A percentile compares a stretch with the other conserved stretches of the same genome.
phyloP scores from a whole-genome alignment of 371 early-diverging fungal species.

The Lichtheimia ramosa region DNA sequence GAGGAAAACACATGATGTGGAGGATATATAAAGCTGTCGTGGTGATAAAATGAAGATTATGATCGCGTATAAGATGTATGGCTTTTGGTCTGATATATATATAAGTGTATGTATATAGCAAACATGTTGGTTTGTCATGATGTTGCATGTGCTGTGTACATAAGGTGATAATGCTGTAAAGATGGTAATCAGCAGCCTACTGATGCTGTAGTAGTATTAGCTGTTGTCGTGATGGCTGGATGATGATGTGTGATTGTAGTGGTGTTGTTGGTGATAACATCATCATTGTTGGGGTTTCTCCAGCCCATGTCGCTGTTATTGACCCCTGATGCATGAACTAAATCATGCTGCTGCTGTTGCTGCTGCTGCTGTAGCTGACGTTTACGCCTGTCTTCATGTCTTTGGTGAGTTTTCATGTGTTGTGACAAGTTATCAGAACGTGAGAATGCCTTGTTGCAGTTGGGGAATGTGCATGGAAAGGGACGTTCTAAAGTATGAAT shows the following conservation, averaged over 20 bases:
- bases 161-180: neutral
- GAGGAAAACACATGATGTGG: neutral
- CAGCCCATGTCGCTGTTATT: neutral
- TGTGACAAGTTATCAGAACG: constrained; percentile 75
- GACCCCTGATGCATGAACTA: neutral
- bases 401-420: constrained; percentile 62
- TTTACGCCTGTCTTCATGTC: constrained; percentile 36
- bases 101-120: no score
- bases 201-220: no score
- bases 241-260: no score
- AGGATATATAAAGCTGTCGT: no score
- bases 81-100: no score
- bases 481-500: constrained; percentile 83
- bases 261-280: no score
- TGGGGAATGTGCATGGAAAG: constrained; percentile 66
- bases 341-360: constrained; percentile 10
- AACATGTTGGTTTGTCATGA: no score
- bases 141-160: neutral
- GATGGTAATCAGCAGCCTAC: no score
- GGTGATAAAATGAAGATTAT: no score
- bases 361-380: constrained; percentile 25
- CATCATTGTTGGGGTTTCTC: no score
- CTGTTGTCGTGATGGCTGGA: no score
- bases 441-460: constrained; percentile 79
- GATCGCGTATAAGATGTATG: no score